Base-by-base conservation (phyloP, 2,329 filamentous ascomycete species). In the Xylaria sp. region DNA sequence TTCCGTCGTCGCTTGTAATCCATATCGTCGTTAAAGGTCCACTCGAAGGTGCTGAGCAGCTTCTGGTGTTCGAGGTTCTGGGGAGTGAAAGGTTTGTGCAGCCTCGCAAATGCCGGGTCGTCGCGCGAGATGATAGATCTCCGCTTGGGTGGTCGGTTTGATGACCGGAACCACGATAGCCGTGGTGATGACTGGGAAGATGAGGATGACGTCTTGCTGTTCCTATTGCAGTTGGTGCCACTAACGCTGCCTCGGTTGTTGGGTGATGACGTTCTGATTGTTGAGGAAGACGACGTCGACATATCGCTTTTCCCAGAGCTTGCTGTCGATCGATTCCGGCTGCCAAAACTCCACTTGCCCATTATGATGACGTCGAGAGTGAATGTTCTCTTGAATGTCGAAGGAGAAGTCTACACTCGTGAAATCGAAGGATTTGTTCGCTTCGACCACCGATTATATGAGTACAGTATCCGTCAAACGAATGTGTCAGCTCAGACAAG, bases 51-150 rank as follows among this genome's bases (percentile, higher is more conserved):
- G 59, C 64, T 73, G 15, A 79, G 62, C 34, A 79, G 65, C 65
- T 76, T 77, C 64, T 78, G 77, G 67, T 79, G 76, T 63, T 77
- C 77, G 30, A 78, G 70, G 58, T 79, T 79, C 59, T 78, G 75
- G 10, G 71, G 70, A 2, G 75, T 78, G 65, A 79, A 77, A 25
- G 76, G 77, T 36, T 74, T 75, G 68, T 78, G 71, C 15, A 78
- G 69, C 55, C 74, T 70, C n/a, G 73, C 60, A 34, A 66, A 71
- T 45, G 65, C 67, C 18, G 69, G 69, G 60, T 71, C 69, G 52
- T 69, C 63, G 13, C 48, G 46, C 13, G 68, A 66, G 59, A 70
- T 68, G 58, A 62, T 66, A 25, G 68, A 68, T 15, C 63, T 67
- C 28, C 64, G 39, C 64, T 70, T 68, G 15, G 58, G n/a, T 52